Evolutionary conservation across 2,329 filamentous ascomycete genomes (phyloP), one percentile per base, ranked within the genome.

Genomic region (Pseudogymnoascus sp.): DNA sequence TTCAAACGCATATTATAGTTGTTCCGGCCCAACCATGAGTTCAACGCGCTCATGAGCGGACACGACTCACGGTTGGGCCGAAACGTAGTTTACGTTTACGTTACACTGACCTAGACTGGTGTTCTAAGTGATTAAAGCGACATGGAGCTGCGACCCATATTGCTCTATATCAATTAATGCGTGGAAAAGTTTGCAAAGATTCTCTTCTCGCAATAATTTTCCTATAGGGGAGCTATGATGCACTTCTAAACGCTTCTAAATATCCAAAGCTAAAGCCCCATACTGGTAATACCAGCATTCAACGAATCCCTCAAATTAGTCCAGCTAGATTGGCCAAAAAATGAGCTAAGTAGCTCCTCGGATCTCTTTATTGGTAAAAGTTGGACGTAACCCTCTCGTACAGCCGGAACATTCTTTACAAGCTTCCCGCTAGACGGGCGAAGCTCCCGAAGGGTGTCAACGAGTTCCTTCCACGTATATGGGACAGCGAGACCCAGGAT

Each of bases 51-150:
- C 22, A 25, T 25, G 22, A 25, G 22, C 22, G 22, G 22, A 25
- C 22, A 25, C 22, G 4, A 3, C 22, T 25, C 22, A 25, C 22
- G 22, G 22, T 25, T 25, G 22, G 22, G 22, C 22, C 3, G 5
- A 3, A 25, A 25, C 22, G 4, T 25, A 25, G 22, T 25, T 25
- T 5, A 14, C 18, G 22, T 22, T 6, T 41, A 22, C 39, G n/a
- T 8, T 22, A 7, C 39, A 41, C 39, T 14, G 39, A 11, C 18
- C 39, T 5, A 22, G 14, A 41, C 18, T 12, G 9, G 39, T 2
- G 18, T 14, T 74, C 67, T 30, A 12, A 3, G 22, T 25, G 22
- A 25, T 3, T 3, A 25, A 25, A 25, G 22, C 22, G 22, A 3
- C 2, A 25, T 25, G 22, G 22, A n/a, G 22, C 22, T 25, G 22